phyloP scores from a whole-genome alignment of 176 grass and related monocot species.

The Tuctoria greenei region DNA sequence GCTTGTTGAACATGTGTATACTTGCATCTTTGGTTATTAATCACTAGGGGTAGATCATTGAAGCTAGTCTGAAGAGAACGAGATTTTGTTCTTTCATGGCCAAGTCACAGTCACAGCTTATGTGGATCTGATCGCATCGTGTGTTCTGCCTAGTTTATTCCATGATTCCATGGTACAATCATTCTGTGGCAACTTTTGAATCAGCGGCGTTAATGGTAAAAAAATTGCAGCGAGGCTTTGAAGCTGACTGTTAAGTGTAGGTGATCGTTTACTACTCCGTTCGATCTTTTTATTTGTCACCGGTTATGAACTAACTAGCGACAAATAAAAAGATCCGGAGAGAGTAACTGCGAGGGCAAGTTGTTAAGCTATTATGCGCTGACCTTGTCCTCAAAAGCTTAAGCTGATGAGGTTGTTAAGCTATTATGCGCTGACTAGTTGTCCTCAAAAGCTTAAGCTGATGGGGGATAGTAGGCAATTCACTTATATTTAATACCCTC shows the following conservation, averaged over 20 bases:
- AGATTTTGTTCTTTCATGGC: constrained; percentile 24
- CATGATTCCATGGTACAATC: neutral
- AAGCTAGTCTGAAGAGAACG: constrained; percentile 33
- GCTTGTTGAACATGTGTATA: constrained; percentile 56
- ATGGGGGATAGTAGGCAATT: no score
- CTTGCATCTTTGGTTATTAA: constrained; percentile 59
- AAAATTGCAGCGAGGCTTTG: neutral
- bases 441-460: no score
- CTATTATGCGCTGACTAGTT: no score
- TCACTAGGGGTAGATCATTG: constrained; percentile 46
- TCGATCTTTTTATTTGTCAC: no score
- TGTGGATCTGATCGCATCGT: constrained; percentile 13
- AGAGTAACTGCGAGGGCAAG: no score
- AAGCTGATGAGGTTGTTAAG: no score
- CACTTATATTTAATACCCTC: no score
- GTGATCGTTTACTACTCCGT: no score
- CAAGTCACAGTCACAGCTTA: constrained; percentile 7
- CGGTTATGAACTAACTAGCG: no score
- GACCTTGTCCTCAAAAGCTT: no score
- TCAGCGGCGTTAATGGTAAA: neutral
- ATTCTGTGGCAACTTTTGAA: neutral
- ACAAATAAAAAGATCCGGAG: no score
- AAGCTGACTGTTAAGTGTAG: neutral
- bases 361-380: no score
- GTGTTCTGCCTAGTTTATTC: neutral